Conservation (phyloP, 495 filamentous ascomycete genomes). For the Alectoria sarmentosa region DNA sequence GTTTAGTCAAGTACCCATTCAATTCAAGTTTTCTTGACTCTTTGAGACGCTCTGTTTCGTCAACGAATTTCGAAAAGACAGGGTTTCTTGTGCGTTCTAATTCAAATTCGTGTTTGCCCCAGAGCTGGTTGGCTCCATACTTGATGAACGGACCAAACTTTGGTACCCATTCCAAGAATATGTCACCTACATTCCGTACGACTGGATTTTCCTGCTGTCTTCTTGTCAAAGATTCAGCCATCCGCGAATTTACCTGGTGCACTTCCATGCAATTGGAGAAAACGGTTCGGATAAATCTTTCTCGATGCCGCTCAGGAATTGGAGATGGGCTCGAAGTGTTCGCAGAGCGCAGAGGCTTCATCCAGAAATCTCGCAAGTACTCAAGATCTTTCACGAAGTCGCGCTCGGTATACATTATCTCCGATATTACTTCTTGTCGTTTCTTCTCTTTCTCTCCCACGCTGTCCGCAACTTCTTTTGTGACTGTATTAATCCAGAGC, state of each 20-base stretch:
- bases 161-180: constrained; percentile 87
- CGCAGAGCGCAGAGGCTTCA: constrained; percentile 72
- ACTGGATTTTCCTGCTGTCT: constrained; percentile 85
- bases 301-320: constrained; percentile 80
- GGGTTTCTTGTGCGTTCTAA: constrained; percentile 86
- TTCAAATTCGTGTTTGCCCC: constrained; percentile 97
- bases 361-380: constrained; percentile 98
- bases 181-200: constrained; percentile 85
- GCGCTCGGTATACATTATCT: constrained; percentile 97
- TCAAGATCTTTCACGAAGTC: constrained; percentile 99
- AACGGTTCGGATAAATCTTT: constrained; percentile 86
- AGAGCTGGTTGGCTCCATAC: constrained; percentile 93
- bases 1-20: constrained; percentile 97
- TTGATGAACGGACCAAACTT: constrained; percentile 93
- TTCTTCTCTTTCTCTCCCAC: constrained; percentile 91
- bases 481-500: constrained; percentile 98
- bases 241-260: constrained; percentile 75
- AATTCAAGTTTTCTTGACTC: constrained; percentile 95
- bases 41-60: constrained; percentile 92
- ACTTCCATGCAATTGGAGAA: constrained; percentile 97
- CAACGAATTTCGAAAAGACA: constrained; percentile 83
- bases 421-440: constrained; percentile 94
- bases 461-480: constrained; percentile 86
- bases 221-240: constrained; percentile 81
- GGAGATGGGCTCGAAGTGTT: constrained; percentile 64